phyloP scores from a whole-genome alignment of 495 filamentous ascomycete species.

The Xylaria scruposa region DNA sequence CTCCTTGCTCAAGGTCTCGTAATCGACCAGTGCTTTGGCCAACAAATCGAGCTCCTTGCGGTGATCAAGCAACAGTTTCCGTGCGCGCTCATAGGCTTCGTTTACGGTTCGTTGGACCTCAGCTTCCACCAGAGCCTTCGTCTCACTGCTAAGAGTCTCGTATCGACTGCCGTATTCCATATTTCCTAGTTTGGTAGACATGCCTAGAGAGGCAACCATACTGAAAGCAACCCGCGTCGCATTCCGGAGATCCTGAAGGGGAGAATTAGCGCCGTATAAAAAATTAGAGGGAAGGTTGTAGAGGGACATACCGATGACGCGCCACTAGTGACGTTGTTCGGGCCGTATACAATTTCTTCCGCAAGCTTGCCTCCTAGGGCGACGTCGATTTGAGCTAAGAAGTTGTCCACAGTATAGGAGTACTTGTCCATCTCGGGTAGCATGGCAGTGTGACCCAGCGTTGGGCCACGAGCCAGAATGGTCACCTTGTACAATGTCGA shows the following conservation, averaged over 20 bases:
- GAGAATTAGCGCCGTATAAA: constrained; percentile 1
- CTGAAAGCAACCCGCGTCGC: constrained; percentile 81
- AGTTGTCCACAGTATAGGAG: constrained; percentile 74
- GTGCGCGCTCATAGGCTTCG: constrained; percentile 77
- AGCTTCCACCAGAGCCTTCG: constrained; percentile 79
- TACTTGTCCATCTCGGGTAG: constrained; percentile 91
- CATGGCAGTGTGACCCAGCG: constrained; percentile 83
- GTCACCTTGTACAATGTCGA: constrained; percentile 93
- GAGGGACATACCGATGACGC: constrained; percentile 69
- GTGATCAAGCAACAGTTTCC: constrained; percentile 69
- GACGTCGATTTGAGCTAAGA: constrained; percentile 77
- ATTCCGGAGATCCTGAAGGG: constrained; percentile 73
- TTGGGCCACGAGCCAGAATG: constrained; percentile 86
- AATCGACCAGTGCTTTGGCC: constrained; percentile 88
- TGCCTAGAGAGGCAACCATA: constrained; percentile 87
- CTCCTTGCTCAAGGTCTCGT: constrained; percentile 85
- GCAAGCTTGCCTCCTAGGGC: constrained; percentile 92
- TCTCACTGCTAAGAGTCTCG: constrained; percentile 79
- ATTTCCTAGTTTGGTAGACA: constrained; percentile 87
- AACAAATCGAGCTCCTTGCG: constrained; percentile 84
- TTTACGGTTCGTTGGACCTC: constrained; percentile 88
- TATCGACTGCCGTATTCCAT: constrained; percentile 84
- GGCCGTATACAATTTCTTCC: constrained; percentile 89
- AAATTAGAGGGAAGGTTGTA: not conserved
- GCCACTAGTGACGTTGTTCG: constrained; percentile 85